Percentiles rank a stretch among this genome's conserved stretches.
Conservation (phyloP, 164 flowering plant species). For the Tetrastigma voinierianum region DNA sequence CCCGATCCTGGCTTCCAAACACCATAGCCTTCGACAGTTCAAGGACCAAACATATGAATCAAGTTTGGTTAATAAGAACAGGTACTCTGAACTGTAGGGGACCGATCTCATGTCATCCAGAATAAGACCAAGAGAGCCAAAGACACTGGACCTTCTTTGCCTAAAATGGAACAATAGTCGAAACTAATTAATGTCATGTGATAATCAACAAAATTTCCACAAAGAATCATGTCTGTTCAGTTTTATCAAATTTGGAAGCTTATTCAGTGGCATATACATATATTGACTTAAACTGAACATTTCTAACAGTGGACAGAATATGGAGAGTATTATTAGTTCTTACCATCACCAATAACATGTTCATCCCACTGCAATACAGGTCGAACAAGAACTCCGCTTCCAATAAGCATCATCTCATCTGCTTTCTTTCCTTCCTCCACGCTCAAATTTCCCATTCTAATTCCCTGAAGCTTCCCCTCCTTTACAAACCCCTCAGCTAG, state of each 20-base stretch:
- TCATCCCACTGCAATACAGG: conserved; percentile 91
- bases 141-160: conserved; percentile 74
- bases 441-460: conserved; percentile 51
- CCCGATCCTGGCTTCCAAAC: neutral
- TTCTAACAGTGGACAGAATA: too few relatives aligned
- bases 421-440: conserved; percentile 83
- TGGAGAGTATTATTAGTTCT: conserved; percentile 13
- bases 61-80: conserved; percentile 43
- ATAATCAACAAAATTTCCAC: too few relatives aligned
- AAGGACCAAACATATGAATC: neutral
- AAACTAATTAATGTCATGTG: neutral
- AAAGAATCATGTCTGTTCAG: too few relatives aligned
- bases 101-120: conserved; percentile 82
- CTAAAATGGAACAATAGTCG: conserved; percentile 26
- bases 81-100: conserved; percentile 65
- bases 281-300: too few relatives aligned
- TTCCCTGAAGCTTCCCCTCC: conserved; percentile 49
- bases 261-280: too few relatives aligned
- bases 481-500: conserved; percentile 62
- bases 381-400: conserved; percentile 84
- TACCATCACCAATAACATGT: conserved; percentile 79
- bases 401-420: conserved; percentile 90
- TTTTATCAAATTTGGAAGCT: too few relatives aligned
- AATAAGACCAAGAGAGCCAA: conserved; percentile 53
- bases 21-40: neutral